Percentiles rank a stretch among this genome's conserved stretches.
These are phyloP conservation scores for Loxodes magnus DNA, from an alignment of 73 alveolate species.

Conservation along the genomic window DNA sequence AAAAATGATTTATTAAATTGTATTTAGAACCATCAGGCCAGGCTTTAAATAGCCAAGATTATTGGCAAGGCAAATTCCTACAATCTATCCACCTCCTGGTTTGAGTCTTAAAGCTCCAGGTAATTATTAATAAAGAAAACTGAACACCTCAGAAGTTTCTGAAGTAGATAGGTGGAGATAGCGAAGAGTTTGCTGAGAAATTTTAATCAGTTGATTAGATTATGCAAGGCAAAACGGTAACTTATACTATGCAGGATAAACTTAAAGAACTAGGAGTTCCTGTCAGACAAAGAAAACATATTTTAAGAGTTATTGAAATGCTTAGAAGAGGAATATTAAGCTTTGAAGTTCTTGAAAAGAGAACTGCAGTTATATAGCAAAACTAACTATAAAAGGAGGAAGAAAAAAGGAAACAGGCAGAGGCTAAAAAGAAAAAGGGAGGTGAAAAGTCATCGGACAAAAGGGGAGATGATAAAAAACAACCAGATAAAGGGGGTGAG, in stretches of 20 bases:
- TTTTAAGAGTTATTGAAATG: constrained; percentile 2
- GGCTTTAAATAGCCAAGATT: too few species aligned
- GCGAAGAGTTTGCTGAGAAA: constrained; percentile 44
- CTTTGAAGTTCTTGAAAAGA: constrained; percentile 5
- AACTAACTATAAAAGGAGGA: neutral
- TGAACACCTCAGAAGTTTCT: constrained; percentile 28
- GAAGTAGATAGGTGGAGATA: constrained; percentile 44
- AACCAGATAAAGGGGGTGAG: neutral
- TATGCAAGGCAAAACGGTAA: constrained; percentile 12
- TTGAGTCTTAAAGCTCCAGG: constrained; percentile 12
- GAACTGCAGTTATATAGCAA: constrained; percentile 7
- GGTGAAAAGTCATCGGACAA: neutral
- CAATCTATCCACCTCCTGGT: constrained; percentile 45
- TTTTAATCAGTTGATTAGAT: constrained; percentile 39
- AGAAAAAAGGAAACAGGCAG: neutral
- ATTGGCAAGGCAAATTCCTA: too few species aligned
- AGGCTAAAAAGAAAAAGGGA: neutral
- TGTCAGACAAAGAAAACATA: constrained; percentile 1
- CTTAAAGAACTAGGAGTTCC: constrained; percentile 13
- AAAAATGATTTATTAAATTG: too few species aligned
- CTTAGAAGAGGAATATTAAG: constrained; percentile 6
- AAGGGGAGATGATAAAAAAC: neutral
- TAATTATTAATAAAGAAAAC: too few species aligned
- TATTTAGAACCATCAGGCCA: too few species aligned
- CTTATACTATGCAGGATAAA: too few species aligned